Evolutionary conservation across 2,329 filamentous ascomycete species (phyloP), one percentile per base, ranked within the genome.

Genomic region (Botrytis fabae): DNA sequence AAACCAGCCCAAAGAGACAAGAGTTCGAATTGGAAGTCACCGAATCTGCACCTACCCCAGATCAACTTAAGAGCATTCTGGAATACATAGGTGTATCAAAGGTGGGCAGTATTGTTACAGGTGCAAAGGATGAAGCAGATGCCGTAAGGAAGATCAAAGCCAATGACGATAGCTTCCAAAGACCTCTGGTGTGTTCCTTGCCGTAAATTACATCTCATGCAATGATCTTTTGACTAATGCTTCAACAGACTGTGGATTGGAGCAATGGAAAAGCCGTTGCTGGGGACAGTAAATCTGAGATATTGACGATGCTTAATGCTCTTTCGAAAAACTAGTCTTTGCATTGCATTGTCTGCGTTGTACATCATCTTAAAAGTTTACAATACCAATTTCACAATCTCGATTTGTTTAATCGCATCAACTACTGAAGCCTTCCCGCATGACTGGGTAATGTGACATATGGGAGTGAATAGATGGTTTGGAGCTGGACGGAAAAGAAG

Each of bases 21-120:
- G 90, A 95, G 69, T 99, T 98, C 83, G 91, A 98, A 80, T 89
- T 98, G 73, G 91, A 97, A 78, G 87, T 97, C 57, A 93, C 93
- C 73, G 94, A 96, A 81, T 88, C 89, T 0, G 84, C 90, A 32
- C 96, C 96, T 2, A 99, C 96, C 0, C 81, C 86, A 57, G 93
- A 95, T 80, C 95, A 97, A 83, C 85, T 97, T 74, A 89, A 89
- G 83, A 96, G 88, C 75, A 97, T 97, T 77, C 83, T 97, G 72
- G 92, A 95, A 75, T 97, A 97, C 80, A 86, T 95, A 57, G 93
- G 93, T 72, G 82, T 85, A 44, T 83, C 84, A 66, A 89, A 88
- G 69, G 86, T 86, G 12, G 83, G 85, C 5, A 90, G 91, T 76
- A 83, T 98, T 40, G 86, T 99, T 70, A 86, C 89, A 78, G 95